These are phyloP conservation scores for Colletotrichum navitas DNA, from an alignment of 2,329 filamentous ascomycete species.

Conservation along the genomic window DNA sequence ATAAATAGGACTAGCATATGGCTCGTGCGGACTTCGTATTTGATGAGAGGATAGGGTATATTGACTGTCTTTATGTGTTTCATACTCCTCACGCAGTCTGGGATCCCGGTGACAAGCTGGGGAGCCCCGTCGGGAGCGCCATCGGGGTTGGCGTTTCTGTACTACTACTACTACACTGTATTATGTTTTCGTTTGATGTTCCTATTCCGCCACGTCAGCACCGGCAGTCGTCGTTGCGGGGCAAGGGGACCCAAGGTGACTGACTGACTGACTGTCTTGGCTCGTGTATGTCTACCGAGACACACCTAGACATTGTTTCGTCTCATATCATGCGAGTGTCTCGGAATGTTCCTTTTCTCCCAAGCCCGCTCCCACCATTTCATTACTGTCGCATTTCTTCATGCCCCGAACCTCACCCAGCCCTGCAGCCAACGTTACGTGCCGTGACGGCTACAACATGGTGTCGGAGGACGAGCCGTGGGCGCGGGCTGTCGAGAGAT, in stretches of 20 bases:
- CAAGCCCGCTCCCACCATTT: not conserved
- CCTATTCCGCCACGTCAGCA: not conserved
- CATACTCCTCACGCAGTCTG: not conserved
- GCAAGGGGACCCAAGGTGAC: not conserved
- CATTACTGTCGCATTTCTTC: not conserved
- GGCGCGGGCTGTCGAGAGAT: not conserved
- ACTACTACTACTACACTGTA: too few species aligned
- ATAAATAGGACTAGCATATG: too few species aligned
- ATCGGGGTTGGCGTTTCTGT: too few species aligned
- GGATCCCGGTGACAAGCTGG: not conserved
- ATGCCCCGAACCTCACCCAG: not conserved
- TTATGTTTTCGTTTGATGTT: not conserved
- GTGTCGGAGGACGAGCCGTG: slow-evolving; percentile 6
- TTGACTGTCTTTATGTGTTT: not conserved
- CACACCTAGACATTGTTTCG: not conserved
- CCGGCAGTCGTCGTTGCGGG: not conserved
- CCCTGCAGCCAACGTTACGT: not conserved
- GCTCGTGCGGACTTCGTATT: too few species aligned
- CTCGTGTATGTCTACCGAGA: not conserved
- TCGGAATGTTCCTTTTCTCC: not conserved
- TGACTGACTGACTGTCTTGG: too few species aligned
- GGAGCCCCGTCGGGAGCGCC: not conserved
- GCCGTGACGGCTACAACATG: slow-evolving; percentile 30
- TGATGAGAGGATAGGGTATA: too few species aligned
- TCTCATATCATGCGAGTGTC: not conserved